Percentiles rank a stretch among this genome's conserved stretches.
phyloP scores from a whole-genome alignment of 495 filamentous ascomycete species.

The Penicillium antarcticum region DNA sequence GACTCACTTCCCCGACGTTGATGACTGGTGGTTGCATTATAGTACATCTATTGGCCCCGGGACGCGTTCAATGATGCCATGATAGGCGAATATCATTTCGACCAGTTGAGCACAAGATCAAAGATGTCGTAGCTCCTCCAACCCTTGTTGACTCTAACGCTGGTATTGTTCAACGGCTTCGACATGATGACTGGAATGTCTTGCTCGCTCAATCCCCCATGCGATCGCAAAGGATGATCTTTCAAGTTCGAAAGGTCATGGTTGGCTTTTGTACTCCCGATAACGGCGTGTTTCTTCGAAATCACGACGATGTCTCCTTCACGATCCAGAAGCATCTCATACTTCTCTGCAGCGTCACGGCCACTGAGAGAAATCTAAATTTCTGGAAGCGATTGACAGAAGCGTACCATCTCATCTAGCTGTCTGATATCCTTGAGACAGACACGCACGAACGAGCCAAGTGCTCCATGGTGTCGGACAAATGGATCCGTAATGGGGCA shows the following conservation, averaged over 20 bases:
- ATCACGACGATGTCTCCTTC: slow-evolving; percentile 36
- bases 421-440: slow-evolving; percentile 17
- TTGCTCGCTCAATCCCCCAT: slow-evolving; percentile 34
- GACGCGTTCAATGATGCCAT: background rate
- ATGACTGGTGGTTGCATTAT: slow-evolving; percentile 28
- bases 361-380: slow-evolving; percentile 26
- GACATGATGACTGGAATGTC: slow-evolving; percentile 28
- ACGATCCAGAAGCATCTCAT: slow-evolving; percentile 31
- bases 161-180: slow-evolving; percentile 5
- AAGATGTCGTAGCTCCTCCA: slow-evolving; percentile 37
- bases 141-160: background rate
- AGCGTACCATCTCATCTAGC: slow-evolving; percentile 6
- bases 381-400: slow-evolving; percentile 21
- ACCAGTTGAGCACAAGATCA: slow-evolving; percentile 31
- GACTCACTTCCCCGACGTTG: slow-evolving; percentile 22
- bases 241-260: slow-evolving; percentile 28
- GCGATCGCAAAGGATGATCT: slow-evolving; percentile 29
- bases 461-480: slow-evolving; percentile 33
- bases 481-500: slow-evolving; percentile 38
- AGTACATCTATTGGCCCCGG: slow-evolving; percentile 11
- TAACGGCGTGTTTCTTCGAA: slow-evolving; percentile 23
- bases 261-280: slow-evolving; percentile 24
- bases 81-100: slow-evolving; percentile 1
- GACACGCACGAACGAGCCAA: slow-evolving; percentile 36
- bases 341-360: slow-evolving; percentile 23